phyloP scores from a whole-genome alignment of 257 asterid species.

The Penstemon davidsonii region DNA sequence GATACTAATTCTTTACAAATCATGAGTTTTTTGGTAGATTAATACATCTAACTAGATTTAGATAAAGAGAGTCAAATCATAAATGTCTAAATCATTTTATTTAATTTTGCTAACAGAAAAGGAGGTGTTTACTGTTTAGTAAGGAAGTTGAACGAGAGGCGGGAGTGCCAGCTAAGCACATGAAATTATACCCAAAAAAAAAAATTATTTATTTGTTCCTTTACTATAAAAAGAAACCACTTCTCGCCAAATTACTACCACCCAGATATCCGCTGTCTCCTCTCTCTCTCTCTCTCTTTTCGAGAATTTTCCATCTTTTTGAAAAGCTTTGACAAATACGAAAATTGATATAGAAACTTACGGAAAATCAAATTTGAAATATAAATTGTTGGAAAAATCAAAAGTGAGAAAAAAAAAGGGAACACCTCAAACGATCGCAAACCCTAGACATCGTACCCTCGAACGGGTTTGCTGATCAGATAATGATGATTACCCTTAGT shows the following conservation, averaged over 20 bases:
- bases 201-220: background rate
- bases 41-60: too few species aligned
- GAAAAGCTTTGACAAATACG: slow-evolving; percentile 22
- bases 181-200: background rate
- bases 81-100: background rate
- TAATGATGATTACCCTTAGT: slow-evolving; percentile 26
- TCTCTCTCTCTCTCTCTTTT: slow-evolving; percentile 20
- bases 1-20: too few species aligned
- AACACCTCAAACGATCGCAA: slow-evolving; percentile 40
- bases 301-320: slow-evolving; percentile 35
- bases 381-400: background rate
- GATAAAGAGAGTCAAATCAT: background rate
- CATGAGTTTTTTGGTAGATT: too few species aligned
- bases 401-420: background rate
- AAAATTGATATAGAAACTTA: slow-evolving; percentile 19
- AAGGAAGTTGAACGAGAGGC: slow-evolving; percentile 34
- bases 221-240: slow-evolving; percentile 40
- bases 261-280: slow-evolving; percentile 51
- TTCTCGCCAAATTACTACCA: slow-evolving; percentile 44
- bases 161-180: slow-evolving; percentile 38
- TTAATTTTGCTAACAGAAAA: slow-evolving; percentile 20
- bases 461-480: slow-evolving; percentile 47
- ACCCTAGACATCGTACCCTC: slow-evolving; percentile 40
- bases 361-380: background rate
- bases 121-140: slow-evolving; percentile 38